A percentile compares a stretch with the other conserved stretches of the same genome.
These are phyloP conservation scores for Talaromyces funiculosus DNA, from an alignment of 2,329 filamentous ascomycete genomes.

Conservation along the genomic window DNA sequence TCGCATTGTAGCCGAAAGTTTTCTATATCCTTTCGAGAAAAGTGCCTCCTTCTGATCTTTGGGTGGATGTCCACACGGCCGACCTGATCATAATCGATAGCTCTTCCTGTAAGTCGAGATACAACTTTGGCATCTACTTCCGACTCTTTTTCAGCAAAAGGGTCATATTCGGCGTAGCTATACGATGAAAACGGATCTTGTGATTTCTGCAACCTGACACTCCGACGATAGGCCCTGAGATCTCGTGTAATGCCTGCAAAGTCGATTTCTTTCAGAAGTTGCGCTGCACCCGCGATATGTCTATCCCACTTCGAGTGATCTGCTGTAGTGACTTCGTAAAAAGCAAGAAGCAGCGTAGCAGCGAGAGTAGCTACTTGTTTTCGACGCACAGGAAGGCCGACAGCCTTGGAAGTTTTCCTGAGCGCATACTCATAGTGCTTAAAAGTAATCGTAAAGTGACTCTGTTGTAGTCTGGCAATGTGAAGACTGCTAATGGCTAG, in stretches of 20 bases:
- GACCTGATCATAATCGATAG: conserved; percentile 54
- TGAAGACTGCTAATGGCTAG: conserved; percentile 81
- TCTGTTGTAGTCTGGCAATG: conserved; percentile 72
- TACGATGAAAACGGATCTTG: conserved; percentile 1
- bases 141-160: conserved; percentile 38
- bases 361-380: conserved; percentile 78
- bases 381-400: conserved; percentile 63
- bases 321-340: conserved; percentile 90
- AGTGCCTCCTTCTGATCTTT: conserved; percentile 26
- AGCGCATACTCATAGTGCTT: conserved; percentile 89
- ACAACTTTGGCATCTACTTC: conserved; percentile 55
- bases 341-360: conserved; percentile 76
- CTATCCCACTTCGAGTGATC: conserved; percentile 96
- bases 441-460: conserved; percentile 70
- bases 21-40: conserved; percentile 60
- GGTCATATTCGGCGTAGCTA: conserved; percentile 34
- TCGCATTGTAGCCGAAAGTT: conserved; percentile 77
- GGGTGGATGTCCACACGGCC: conserved; percentile 39
- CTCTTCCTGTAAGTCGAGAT: conserved; percentile 52
- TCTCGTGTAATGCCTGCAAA: conserved; percentile 66
- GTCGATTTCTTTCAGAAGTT: conserved; percentile 77
- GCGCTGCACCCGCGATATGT: conserved; percentile 77
- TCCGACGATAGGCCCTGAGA: conserved; percentile 60
- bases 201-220: conserved; percentile 31
- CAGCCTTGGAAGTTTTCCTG: conserved; percentile 68